These are phyloP conservation scores for Symmetrospora coprosmae DNA, from an alignment of 768 basidiomycete genomes.

Conservation along the genomic window DNA sequence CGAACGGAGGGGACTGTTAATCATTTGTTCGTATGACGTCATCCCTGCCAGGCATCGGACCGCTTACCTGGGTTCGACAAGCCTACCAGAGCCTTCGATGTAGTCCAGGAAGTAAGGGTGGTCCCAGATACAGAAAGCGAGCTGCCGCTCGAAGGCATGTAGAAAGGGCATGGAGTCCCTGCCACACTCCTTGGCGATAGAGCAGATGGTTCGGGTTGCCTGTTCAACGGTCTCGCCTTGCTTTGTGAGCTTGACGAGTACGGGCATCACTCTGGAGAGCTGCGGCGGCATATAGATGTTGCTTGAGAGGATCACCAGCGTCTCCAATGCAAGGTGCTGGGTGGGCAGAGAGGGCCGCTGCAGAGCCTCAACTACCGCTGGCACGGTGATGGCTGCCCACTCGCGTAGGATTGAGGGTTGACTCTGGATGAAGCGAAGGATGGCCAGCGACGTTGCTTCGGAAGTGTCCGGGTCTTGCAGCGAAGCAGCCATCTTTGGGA, in stretches of 20 bases:
- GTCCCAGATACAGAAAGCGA: background rate
- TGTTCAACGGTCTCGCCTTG: background rate
- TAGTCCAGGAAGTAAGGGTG: constrained; percentile 1
- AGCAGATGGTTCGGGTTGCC: background rate
- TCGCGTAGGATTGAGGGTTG: background rate
- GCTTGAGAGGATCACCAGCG: background rate
- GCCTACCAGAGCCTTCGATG: background rate
- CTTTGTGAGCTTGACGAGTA: background rate
- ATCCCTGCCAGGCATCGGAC: too few species aligned
- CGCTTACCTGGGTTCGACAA: background rate
- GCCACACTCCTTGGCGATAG: constrained; percentile 6
- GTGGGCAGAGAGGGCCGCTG: background rate
- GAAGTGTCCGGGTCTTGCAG: background rate
- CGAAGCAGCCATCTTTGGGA: background rate
- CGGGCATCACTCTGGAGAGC: background rate
- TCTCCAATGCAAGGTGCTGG: background rate
- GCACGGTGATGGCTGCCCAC: constrained; percentile 1
- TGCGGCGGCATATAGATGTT: background rate
- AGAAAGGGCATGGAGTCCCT: background rate
- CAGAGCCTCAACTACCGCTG: background rate
- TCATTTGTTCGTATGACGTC: background rate
- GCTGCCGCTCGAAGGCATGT: background rate
- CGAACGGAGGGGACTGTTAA: background rate
- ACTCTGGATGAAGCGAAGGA: background rate
- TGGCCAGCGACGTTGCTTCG: background rate